These are phyloP conservation scores for Parastagonospora nodorum DNA, from an alignment of 2,329 filamentous ascomycete species.

Conservation along the genomic window DNA sequence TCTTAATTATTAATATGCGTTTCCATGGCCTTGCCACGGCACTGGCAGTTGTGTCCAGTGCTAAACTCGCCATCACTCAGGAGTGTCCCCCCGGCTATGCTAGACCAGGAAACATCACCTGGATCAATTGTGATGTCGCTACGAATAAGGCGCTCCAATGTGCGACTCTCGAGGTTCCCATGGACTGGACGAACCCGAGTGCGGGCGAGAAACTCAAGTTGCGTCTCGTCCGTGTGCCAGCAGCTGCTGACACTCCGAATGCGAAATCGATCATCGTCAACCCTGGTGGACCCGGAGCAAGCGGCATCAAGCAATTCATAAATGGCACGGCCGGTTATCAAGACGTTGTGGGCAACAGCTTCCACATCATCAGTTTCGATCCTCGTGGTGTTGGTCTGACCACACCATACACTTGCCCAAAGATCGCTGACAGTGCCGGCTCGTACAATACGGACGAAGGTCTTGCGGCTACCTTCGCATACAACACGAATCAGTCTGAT, in stretches of 20 bases:
- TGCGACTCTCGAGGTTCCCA: conserved; percentile 55
- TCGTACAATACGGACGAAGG: not conserved
- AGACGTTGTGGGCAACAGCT: not conserved
- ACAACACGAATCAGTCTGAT: not conserved
- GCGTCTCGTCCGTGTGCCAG: conserved; percentile 3
- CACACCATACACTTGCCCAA: not conserved
- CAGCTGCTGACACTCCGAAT: not conserved
- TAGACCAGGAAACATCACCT: not conserved
- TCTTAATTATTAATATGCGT: conserved; percentile 1
- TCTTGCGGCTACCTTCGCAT: not conserved
- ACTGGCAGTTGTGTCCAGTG: not conserved
- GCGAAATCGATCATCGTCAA: conserved; percentile 4
- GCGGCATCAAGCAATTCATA: not conserved
- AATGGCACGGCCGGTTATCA: not conserved
- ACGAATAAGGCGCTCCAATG: conserved; percentile 44
- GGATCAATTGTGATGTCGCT: not conserved
- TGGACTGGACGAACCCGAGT: conserved; percentile 38
- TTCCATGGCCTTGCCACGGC: not conserved
- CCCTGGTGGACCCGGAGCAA: not conserved
- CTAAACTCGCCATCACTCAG: not conserved
- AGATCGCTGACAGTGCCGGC: not conserved
- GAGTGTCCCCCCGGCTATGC: conserved; percentile 4
- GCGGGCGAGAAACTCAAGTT: conserved; percentile 3
- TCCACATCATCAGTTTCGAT: conserved; percentile 5
- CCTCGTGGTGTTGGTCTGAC: conserved; percentile 4